These are phyloP conservation scores for Leptodermis oblonga DNA, from an alignment of 257 asterid genomes.

Conservation along the genomic window DNA sequence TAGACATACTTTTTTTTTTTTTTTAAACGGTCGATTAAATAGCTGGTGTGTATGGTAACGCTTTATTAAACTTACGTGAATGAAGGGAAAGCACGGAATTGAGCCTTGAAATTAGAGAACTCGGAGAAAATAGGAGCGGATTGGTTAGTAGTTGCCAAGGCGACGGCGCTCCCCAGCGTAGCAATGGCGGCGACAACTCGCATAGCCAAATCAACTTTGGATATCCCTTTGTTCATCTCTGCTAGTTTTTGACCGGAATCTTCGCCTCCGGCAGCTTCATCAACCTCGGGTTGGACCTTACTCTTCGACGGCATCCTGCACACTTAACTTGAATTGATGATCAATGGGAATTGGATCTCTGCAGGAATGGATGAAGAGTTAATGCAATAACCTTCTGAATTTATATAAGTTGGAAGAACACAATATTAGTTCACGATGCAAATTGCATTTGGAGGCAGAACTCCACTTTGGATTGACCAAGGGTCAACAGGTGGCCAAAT, in stretches of 20 bases:
- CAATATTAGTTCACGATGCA: background rate
- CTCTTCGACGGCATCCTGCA: background rate
- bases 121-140: constrained; percentile 26
- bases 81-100: constrained; percentile 39
- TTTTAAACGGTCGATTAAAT: background rate
- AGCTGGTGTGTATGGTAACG: too few relatives aligned
- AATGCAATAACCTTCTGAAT: background rate
- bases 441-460: constrained; percentile 4
- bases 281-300: constrained; percentile 3
- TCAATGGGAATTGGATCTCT: background rate
- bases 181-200: constrained; percentile 29
- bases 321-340: background rate
- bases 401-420: background rate
- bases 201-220: constrained; percentile 27
- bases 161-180: constrained; percentile 32
- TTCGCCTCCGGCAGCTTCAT: background rate
- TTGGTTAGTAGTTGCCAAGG: constrained; percentile 33
- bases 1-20: too few relatives aligned
- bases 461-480: constrained; percentile 11
- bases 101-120: constrained; percentile 24
- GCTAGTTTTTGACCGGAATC: background rate
- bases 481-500: constrained; percentile 5
- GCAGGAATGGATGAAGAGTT: background rate
- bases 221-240: constrained; percentile 22
- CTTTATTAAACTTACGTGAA: constrained; percentile 50